Evolutionary conservation across 495 filamentous ascomycete genomes (phyloP).

Genomic region (Bathelium albidoporum): DNA sequence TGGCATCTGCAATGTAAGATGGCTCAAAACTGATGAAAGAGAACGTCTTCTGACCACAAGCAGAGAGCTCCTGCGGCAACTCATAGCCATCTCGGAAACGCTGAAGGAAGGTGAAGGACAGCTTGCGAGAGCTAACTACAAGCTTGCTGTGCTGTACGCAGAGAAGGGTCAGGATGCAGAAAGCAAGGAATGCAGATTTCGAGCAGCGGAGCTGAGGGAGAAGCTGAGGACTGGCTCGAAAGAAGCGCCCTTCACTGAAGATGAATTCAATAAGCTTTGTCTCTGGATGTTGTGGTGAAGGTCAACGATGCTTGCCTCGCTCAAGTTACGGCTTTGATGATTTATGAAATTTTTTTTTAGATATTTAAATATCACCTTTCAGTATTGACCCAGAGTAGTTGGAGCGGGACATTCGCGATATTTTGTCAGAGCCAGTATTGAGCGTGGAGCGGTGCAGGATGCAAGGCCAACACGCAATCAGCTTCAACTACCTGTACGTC

Average conservation of each 20-base stretch:
- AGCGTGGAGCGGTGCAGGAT: too few relatives aligned
- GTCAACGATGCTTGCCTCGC: background rate
- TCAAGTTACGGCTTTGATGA: background rate
- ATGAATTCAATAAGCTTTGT: constrained; percentile 18
- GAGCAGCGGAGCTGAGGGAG: constrained; percentile 1
- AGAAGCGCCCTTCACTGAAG: constrained; percentile 9
- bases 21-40: background rate
- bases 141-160: constrained; percentile 8
- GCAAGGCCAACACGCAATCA: too few relatives aligned
- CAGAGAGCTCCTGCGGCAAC: constrained; percentile 7
- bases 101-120: constrained; percentile 12
- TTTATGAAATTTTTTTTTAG: background rate
- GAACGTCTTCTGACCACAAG: background rate
- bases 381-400: too few relatives aligned
- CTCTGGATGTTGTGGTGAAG: constrained; percentile 19
- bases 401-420: too few relatives aligned
- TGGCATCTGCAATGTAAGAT: constrained; percentile 14
- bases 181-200: background rate
- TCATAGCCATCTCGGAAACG: constrained; percentile 8
- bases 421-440: too few relatives aligned
- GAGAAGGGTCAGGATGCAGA: constrained; percentile 4
- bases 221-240: background rate
- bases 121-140: constrained; percentile 13
- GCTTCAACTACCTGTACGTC: too few relatives aligned
- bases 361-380: too few relatives aligned